Evolutionary conservation across 352 stramenopile species (phyloP).

Genomic region (Phytophthora syringae): DNA sequence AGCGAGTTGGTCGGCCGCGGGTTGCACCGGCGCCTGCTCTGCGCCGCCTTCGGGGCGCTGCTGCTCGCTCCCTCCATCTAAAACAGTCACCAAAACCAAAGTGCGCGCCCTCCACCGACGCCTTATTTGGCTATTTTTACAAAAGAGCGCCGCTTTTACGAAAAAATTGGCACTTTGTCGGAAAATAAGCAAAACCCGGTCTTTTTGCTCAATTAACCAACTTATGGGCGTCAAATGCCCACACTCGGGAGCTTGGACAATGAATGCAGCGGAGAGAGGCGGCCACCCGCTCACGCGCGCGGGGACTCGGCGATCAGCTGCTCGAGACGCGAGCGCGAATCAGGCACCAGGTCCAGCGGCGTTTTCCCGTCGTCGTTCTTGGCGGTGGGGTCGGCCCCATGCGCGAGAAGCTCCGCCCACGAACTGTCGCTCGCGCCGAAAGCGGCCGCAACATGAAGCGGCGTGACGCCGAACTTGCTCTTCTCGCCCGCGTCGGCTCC

Average conservation of each 20-base stretch:
- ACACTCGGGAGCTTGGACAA: not conserved
- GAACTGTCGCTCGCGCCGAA: not conserved
- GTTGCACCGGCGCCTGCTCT: not conserved
- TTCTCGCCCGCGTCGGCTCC: not conserved
- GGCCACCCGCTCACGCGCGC: not conserved
- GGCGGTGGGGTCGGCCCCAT: not conserved
- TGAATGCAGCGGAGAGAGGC: not conserved
- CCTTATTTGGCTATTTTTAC: too few relatives aligned
- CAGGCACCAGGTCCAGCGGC: not conserved
- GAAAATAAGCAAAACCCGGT: not conserved
- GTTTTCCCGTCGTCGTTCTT: not conserved
- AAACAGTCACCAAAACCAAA: slow-evolving; percentile 26
- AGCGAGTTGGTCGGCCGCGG: not conserved
- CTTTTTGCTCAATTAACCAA: too few relatives aligned
- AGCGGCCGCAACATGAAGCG: not conserved
- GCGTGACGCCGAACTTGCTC: not conserved
- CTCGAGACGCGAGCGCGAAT: not conserved
- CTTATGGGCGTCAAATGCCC: not conserved
- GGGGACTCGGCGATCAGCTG: not conserved
- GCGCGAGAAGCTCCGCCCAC: not conserved
- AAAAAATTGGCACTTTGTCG: not conserved
- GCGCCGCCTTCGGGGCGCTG: not conserved
- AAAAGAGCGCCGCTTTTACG: too few relatives aligned
- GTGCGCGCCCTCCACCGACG: slow-evolving; percentile 12
- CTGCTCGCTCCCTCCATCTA: slow-evolving; percentile 22